Evolutionary conservation across 352 stramenopile species (phyloP).

Genomic region (Thalassiosira ordinaria): DNA sequence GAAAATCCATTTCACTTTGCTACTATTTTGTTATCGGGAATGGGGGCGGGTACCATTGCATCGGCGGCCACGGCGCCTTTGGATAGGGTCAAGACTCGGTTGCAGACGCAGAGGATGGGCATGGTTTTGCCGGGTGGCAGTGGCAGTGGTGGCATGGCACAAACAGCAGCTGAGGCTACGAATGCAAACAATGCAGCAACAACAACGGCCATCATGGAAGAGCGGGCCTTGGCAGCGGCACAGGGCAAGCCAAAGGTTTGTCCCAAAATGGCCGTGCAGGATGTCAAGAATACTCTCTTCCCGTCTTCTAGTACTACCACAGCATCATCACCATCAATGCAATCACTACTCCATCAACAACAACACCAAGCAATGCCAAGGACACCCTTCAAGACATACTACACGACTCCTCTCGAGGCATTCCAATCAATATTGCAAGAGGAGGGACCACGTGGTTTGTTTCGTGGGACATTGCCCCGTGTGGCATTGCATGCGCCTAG

Average conservation of each 20-base stretch:
- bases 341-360: background rate
- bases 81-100: conserved; percentile 97
- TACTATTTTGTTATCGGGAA: conserved; percentile 93
- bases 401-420: conserved; percentile 67
- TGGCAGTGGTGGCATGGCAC: too few species aligned
- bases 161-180: too few species aligned
- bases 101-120: conserved; percentile 91
- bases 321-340: conserved; percentile 11
- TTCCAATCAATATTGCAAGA: conserved; percentile 89
- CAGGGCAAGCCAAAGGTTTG: conserved; percentile 44
- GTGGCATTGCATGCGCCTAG: conserved; percentile 96
- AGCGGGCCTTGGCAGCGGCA: conserved; percentile 43
- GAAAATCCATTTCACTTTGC: conserved; percentile 87
- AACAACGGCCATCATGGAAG: conserved; percentile 33
- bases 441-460: conserved; percentile 93
- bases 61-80: conserved; percentile 94
- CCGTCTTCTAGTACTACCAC: background rate
- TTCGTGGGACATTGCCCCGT: conserved; percentile 92
- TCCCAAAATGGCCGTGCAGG: conserved; percentile 49
- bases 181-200: too few species aligned
- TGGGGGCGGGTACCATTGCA: conserved; percentile 92
- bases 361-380: background rate
- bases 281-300: conserved; percentile 37
- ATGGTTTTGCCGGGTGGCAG: conserved; percentile 22
- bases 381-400: conserved; percentile 51